Evolutionary conservation across 148 eudicot genomes (phyloP), one percentile per base, ranked within the genome.

Genomic region (Bassia scoparia): DNA sequence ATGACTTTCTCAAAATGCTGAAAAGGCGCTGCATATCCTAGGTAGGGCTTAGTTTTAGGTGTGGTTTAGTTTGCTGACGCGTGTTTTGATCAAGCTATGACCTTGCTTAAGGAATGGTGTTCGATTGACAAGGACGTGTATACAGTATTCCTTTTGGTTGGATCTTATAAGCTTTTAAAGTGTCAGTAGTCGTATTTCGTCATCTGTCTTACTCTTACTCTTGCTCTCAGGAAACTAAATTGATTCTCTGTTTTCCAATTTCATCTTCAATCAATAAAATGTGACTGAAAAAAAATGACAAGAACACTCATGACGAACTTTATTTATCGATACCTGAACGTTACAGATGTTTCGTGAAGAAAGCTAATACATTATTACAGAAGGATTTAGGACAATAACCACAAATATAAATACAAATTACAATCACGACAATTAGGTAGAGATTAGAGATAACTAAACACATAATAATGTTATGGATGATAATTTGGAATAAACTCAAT

Each of bases 31-130:
- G 55, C 58, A 48, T 41, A 41, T 41, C 53, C 9, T 21, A 21
- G 38, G 31, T 66, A 66, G 69, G 53, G 53, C n/a, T 30, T 68
- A 52, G 60, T 49, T 41, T 30, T 68, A 31, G 59, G 21, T 48
- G 29, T 50, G 59, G 26, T 26, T 68, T 9, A 17, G 71, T 52
- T 37, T 31, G 14, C 7, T 30, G 16, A 35, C 26, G 26, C 46
- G 58, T 52, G 58, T 33, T 16, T 2, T 20, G 59, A 29, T 68
- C 53, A 0, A 21, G 15, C 53, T 2, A 4, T 10, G 21, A 49
- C 53, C 21, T 49, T 15, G 15, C 20, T 49, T 49, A 15, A 49
- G 53, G 4, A 52, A 20, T 0, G 26, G 21, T 52, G 9, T 52
- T n/a, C 26, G 8, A 52, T 10, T 15, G 21, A 16, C 3, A 20